Evolutionary conservation across 306 rosid genomes (phyloP).

Genomic region (Ormosia semicastrata): DNA sequence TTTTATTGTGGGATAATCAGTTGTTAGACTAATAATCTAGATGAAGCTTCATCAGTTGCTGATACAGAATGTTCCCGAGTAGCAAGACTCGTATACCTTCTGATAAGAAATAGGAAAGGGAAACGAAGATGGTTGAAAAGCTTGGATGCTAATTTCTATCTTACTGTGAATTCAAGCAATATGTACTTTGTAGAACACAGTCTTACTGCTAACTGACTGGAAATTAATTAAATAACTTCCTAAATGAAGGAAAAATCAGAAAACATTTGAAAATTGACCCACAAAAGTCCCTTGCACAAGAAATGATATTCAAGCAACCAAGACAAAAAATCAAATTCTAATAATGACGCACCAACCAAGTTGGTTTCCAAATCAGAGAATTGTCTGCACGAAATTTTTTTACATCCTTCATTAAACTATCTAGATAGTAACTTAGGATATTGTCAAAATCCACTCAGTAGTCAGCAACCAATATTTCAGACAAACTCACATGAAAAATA

Average conservation of each 20-base stretch:
- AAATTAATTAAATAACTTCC: background rate
- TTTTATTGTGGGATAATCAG: background rate
- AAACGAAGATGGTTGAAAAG: background rate
- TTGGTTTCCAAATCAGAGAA: background rate
- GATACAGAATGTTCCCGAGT: background rate
- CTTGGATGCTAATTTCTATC: background rate
- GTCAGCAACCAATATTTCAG: background rate
- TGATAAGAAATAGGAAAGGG: background rate
- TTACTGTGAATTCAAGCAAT: background rate
- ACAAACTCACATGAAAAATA: background rate
- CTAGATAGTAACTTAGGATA: background rate
- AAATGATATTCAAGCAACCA: background rate
- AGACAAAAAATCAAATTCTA: background rate
- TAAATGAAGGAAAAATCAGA: background rate
- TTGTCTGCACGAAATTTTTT: background rate
- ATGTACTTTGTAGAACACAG: background rate
- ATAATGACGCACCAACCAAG: background rate
- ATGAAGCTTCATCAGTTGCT: background rate
- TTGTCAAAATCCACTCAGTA: background rate
- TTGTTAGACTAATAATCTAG: background rate
- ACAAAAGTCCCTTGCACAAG: background rate
- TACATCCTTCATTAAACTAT: background rate
- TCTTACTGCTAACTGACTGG: background rate
- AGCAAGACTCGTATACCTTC: background rate
- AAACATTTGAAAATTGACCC: background rate